Base-by-base conservation (phyloP, 495 filamentous ascomycete species). In the Penicillium soppii region DNA sequence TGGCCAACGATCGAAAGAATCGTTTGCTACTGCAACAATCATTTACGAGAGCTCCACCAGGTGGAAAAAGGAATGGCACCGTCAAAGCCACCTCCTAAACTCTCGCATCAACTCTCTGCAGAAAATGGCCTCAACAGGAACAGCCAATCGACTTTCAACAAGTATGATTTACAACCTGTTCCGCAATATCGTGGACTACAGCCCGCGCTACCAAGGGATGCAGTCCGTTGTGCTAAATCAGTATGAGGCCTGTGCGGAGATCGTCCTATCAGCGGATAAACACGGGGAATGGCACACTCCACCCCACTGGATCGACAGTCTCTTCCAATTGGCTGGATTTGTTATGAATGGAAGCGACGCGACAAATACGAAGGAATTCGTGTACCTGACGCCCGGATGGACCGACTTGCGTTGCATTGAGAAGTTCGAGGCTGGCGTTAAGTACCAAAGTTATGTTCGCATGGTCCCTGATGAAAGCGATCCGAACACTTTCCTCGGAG, bases 301-400 rank as follows among this genome's bases (percentile, higher is more conserved):
- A 2, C 75, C 75, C 0, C 61, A 76, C 43, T 72, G 56, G 41
- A 76, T 78, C 42, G 76, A 80, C 40, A 69, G 64, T 19, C 51
- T 76, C 8, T 57, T 53, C 0, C 74, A 78, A 50, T 35, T 80
- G 0, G 65, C 66, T 3, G 75, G 76, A 0, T 67, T 76, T 27
- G 52, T 69, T n/a, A 51, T 73, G 50, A 74, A 76, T 42, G 56
- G 43, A 8, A 45, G 43, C 7, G 61, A 71, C 40, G 56, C 50
- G 0, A 41, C 50, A 0, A 59, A 72, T 43, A 56, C 61, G 4
- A 54, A 54, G 29, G 46, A 62, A 33, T 54, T 63, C 47, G 67
- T 66, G 54, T 76, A 50, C 41, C 56, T 75, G 8, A 74, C 69
- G 0, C 69, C 66, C 2, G 72, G 74, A 0, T 75, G 68, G 59